These are phyloP conservation scores for Coffea humblotiana DNA, from an alignment of 305 asterid genomes.

Conservation along the genomic window DNA sequence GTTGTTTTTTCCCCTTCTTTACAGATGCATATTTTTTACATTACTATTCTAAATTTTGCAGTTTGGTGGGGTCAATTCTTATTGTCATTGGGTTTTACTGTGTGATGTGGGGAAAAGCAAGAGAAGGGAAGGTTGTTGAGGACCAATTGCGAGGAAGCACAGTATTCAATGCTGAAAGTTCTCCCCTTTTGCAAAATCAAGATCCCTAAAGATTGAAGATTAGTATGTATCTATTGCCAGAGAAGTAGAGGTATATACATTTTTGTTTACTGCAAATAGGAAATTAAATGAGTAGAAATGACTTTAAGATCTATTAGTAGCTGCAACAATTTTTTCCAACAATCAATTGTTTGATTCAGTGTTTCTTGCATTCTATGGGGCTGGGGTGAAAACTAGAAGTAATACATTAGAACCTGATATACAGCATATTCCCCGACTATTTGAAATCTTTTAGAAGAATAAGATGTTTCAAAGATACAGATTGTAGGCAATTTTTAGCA, in stretches of 20 bases:
- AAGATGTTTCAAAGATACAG: too few relatives aligned
- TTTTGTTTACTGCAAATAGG: not conserved
- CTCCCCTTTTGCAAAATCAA: constrained; percentile 44
- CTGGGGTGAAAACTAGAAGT: not conserved
- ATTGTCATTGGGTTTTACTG: constrained; percentile 76
- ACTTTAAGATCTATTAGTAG: not conserved
- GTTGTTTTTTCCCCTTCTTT: not conserved
- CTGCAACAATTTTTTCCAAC: not conserved
- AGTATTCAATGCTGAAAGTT: constrained; percentile 29
- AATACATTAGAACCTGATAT: not conserved
- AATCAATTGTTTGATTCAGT: not conserved
- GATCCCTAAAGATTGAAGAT: constrained; percentile 25
- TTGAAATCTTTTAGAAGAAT: too few relatives aligned
- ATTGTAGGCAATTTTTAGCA: too few relatives aligned
- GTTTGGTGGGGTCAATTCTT: constrained; percentile 63
- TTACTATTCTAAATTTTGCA: constrained; percentile 28
- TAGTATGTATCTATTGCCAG: not conserved
- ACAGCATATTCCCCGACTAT: not conserved
- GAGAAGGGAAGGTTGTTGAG: constrained; percentile 41
- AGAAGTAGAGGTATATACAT: not conserved
- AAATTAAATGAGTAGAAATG: not conserved
- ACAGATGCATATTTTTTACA: not conserved
- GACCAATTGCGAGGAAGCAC: constrained; percentile 22
- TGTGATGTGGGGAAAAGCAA: constrained; percentile 88
- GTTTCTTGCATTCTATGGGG: not conserved